These are phyloP conservation scores for Globisporangium cederbergense DNA, from an alignment of 352 stramenopile genomes.

Conservation along the genomic window DNA sequence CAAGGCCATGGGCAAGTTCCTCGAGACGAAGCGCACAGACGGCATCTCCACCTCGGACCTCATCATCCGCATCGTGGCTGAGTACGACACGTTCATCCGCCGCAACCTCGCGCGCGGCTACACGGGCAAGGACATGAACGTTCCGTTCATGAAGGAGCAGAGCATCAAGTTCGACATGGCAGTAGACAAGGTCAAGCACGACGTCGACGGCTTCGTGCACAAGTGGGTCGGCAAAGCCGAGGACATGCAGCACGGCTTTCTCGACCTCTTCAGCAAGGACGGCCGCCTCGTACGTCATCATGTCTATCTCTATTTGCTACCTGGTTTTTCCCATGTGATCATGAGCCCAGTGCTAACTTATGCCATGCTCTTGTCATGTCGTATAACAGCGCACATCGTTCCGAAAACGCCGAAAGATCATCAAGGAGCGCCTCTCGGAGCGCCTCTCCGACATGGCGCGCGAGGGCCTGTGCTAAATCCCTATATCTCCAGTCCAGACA, in stretches of 20 bases:
- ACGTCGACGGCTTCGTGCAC: constrained; percentile 74
- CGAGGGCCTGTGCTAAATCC: constrained; percentile 63
- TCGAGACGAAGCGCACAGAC: constrained; percentile 53
- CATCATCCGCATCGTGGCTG: constrained; percentile 88
- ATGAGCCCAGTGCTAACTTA: neutral
- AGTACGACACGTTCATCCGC: constrained; percentile 92
- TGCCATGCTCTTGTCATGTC: neutral
- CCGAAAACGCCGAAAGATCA: constrained; percentile 14
- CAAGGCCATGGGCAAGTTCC: too few relatives aligned
- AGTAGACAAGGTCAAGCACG: constrained; percentile 66
- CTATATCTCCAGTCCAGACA: neutral
- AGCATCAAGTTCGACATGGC: constrained; percentile 87
- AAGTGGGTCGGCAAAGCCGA: constrained; percentile 78
- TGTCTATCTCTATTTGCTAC: neutral
- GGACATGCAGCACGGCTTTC: constrained; percentile 31
- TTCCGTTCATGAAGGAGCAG: constrained; percentile 86
- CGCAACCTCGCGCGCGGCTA: constrained; percentile 88
- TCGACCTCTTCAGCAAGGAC: neutral
- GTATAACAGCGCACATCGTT: constrained; percentile 5
- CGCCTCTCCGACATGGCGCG: constrained; percentile 67
- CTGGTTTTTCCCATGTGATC: neutral
- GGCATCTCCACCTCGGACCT: constrained; percentile 89
- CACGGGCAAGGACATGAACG: constrained; percentile 91
- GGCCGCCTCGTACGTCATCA: neutral
- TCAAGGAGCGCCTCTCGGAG: constrained; percentile 21